phyloP scores from a whole-genome alignment of 257 asterid species.

The Henckelia pumila region DNA sequence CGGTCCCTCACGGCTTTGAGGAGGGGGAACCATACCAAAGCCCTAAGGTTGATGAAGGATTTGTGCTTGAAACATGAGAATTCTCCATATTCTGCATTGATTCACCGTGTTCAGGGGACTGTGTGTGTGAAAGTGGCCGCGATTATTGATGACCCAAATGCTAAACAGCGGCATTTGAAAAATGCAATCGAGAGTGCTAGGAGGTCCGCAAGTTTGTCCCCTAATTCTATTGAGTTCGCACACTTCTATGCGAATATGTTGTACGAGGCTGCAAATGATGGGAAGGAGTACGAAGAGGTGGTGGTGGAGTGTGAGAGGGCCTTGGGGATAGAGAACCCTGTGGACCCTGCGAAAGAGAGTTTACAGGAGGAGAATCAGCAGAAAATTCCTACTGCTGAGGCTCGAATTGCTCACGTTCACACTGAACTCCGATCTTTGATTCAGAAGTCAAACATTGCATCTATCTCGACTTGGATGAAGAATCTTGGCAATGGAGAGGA shows the following conservation, averaged over 20 bases:
- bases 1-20: constrained; percentile 65
- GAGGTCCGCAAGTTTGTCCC: constrained; percentile 52
- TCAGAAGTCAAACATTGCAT: constrained; percentile 73
- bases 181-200: constrained; percentile 74
- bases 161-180: constrained; percentile 61
- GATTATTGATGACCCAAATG: constrained; percentile 55
- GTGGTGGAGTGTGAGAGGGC: constrained; percentile 81
- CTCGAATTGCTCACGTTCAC: constrained; percentile 55
- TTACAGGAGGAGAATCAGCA: constrained; percentile 75
- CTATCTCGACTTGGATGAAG: constrained; percentile 79
- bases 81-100: constrained; percentile 53
- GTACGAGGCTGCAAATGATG: constrained; percentile 67
- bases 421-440: constrained; percentile 63
- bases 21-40: constrained; percentile 65
- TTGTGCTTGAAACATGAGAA: constrained; percentile 52
- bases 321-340: constrained; percentile 68
- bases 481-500: constrained; percentile 63
- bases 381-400: constrained; percentile 52
- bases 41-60: constrained; percentile 77
- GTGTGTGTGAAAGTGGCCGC: constrained; percentile 62
- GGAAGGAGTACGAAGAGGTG: constrained; percentile 74
- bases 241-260: constrained; percentile 75
- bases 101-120: constrained; percentile 71
- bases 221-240: constrained; percentile 69
- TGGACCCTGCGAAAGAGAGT: constrained; percentile 87